Conservation (phyloP, 192 early-diverging fungal genomes). For the Backusella psychrophila region DNA sequence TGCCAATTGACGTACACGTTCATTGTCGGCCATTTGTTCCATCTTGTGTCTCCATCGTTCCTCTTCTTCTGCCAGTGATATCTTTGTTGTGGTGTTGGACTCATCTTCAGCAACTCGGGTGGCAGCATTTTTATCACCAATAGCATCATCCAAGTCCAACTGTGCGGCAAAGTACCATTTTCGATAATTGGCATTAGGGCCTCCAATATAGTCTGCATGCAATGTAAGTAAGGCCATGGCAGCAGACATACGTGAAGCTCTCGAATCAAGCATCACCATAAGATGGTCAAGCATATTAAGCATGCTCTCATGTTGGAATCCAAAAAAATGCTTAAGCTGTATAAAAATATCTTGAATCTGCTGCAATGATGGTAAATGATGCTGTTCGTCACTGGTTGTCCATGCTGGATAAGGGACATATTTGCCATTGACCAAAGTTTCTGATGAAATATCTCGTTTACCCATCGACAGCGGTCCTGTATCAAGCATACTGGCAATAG, state of each 20-base stretch:
- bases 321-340: conserved; percentile 65
- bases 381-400: conserved; percentile 50
- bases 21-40: conserved; percentile 68
- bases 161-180: conserved; percentile 84
- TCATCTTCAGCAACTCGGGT: conserved; percentile 12
- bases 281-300: conserved; percentile 75
- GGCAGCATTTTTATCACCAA: conserved; percentile 30
- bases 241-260: conserved; percentile 74
- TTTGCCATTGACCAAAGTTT: neutral
- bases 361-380: conserved; percentile 61
- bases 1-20: conserved; percentile 68
- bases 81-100: neutral
- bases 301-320: conserved; percentile 78
- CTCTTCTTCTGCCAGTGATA: conserved; percentile 34
- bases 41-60: conserved; percentile 69
- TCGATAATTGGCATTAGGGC: conserved; percentile 79
- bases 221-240: conserved; percentile 68
- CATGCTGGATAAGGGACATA: conserved; percentile 35
- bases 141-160: conserved; percentile 57
- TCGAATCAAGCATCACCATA: conserved; percentile 79
- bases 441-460: neutral
- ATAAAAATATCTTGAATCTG: conserved; percentile 72
- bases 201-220: conserved; percentile 81
- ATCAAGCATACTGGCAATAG: neutral
- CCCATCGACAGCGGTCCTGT: neutral